Base-by-base conservation (phyloP, 2,329 filamentous ascomycete species). In the Diaporthe citrichinensis region DNA sequence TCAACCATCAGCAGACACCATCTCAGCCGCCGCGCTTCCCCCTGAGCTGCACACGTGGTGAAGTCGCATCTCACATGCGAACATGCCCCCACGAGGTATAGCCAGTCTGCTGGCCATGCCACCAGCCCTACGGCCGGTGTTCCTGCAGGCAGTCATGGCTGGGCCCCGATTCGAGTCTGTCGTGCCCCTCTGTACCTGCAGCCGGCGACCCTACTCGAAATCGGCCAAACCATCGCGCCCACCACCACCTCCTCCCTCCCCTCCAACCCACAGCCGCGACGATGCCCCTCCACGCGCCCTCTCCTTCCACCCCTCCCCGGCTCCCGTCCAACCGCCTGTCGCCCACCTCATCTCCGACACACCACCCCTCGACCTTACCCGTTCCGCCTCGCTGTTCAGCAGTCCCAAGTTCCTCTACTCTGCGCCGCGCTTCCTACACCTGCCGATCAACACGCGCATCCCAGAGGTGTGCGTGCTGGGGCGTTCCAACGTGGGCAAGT, bases 401-500 rank as follows among this genome's bases (percentile, higher is more conserved):
- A 25, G 14, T 39, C 75, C 53, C 15, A 68, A 57, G 15, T 87
- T 89, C 77, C 84, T 91, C 78, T 90, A 90, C 84, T 87, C 87
- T 23, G 88, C 87, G 25, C 85, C 85, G 51, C 79, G 81, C 59
- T 87, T 90, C 77, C 85, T 87, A 72, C 80, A 89, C 79, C 85
- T 91, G 76, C 85, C 85, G 41, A 80, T 85, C 79, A 91, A 91
- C 81, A 86, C 86, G 34, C 84, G 85, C 77, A 83, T 87, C 5
- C 90, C 90, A 59, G 90, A 92, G 78, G 90, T 98, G 69, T 93
- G 94, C 81, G 89, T 98, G 61, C 91, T 97, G 51, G 95, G 95
- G 58, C 95, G 96, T 80, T 95, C 95, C 78, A 98, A 98, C 81
- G 95, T 95, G 57, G 95, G 95, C 81, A 98, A 98, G 83, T 97